These are phyloP conservation scores for Oxalis stricta DNA, from an alignment of 441 rosid species.

Conservation along the genomic window DNA sequence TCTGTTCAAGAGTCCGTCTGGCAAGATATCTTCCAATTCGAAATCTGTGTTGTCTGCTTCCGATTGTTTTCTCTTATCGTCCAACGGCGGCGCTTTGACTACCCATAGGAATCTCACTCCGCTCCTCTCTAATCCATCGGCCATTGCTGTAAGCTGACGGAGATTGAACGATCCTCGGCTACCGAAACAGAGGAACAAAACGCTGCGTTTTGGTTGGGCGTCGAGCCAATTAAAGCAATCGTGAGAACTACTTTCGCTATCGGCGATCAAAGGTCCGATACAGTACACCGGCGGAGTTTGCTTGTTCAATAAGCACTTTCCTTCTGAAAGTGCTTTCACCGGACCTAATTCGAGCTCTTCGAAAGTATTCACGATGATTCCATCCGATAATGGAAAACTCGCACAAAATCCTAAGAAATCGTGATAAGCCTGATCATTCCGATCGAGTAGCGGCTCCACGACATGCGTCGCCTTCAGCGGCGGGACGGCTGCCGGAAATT, in stretches of 20 bases:
- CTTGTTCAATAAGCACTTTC: not conserved
- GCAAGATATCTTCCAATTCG: not conserved
- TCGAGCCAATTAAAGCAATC: not conserved
- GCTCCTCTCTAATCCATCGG: not conserved
- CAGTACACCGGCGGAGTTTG: not conserved
- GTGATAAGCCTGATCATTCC: not conserved
- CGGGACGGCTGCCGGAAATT: not conserved
- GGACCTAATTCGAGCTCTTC: not conserved
- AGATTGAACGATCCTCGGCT: not conserved
- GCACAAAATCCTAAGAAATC: not conserved
- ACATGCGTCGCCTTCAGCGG: not conserved
- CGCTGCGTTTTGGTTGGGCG: not conserved
- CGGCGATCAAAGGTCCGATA: not conserved
- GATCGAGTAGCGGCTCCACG: not conserved
- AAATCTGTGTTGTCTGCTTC: not conserved
- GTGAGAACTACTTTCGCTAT: not conserved
- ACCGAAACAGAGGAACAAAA: not conserved
- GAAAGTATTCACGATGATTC: not conserved
- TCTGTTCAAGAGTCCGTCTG: not conserved
- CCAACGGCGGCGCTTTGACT: not conserved
- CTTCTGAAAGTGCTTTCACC: not conserved
- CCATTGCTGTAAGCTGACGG: not conserved
- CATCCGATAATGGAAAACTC: not conserved
- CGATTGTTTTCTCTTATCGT: not conserved
- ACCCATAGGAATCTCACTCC: not conserved